Base-by-base conservation (phyloP, 2,329 filamentous ascomycete genomes). In the Zarea fungicola region DNA sequence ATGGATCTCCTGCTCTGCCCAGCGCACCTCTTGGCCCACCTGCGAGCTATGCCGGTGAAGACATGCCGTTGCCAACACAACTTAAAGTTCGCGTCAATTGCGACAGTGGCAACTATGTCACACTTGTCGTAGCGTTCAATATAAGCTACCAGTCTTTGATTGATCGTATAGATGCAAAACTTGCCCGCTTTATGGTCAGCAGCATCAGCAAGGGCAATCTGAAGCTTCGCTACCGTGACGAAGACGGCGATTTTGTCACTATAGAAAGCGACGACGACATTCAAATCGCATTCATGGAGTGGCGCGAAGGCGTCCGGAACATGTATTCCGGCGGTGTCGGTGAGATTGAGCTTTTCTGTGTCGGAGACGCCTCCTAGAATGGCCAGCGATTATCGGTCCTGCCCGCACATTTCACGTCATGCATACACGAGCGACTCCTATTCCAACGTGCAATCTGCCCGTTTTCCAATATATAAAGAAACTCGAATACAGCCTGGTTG, bases 191-290 rank as follows among this genome's bases (percentile, higher is more conserved):
- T 59, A 95, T 89, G 18, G 85, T 79, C 58, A 87, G 88, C 62
- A 91, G 87, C 46, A 91, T 96, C 60, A 84, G 84, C 58, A 85
- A 82, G 61, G 87, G 89, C 54, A 84, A 85, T 56, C 81, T 96
- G 58, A 89, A 90, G 68, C 73, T 99, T 49, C 87, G 90, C 54
- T 99, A 97, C 67, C 80, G 84, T 44, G 93, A 99, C 62, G 87
- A 91, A 61, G 93, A 99, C 56, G 88, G 88, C 42, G 93, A 97
- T 61, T 92, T 85, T 62, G 88, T 99, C 53, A 91, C 85, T 44
- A 96, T 99, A 48, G 87, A 93, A 64, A 92, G 87, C 53, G 93
- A 99, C 60, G 93, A 99, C 60, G 93, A 96, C 57, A 93, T 99
- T 36, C 89, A 95, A 60, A 90, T 93, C 58, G 93, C 93, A 5